Evolutionary conservation across 805 yeast genomes (phyloP).

Genomic region (Pichia heedii): DNA sequence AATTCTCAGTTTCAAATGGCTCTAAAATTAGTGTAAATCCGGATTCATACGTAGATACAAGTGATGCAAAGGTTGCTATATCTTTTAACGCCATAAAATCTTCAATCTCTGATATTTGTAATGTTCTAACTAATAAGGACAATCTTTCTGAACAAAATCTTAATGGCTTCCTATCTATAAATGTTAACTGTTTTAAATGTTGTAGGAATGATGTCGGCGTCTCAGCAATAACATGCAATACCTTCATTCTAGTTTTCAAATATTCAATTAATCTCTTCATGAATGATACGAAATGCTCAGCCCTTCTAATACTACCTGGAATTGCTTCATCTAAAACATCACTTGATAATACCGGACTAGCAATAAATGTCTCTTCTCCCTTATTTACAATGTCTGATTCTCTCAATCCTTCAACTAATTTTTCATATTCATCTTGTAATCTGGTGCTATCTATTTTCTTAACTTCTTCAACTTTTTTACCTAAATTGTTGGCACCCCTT

Average conservation of each 20-base stretch:
- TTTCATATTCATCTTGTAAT: conserved; percentile 84
- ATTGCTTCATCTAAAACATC: conserved; percentile 87
- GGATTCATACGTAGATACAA: conserved; percentile 87
- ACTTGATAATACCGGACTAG: conserved; percentile 78
- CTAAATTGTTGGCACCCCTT: conserved; percentile 72
- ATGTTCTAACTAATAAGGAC: conserved; percentile 77
- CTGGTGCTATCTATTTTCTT: conserved; percentile 74
- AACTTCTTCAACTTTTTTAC: conserved; percentile 77
- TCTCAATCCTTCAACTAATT: conserved; percentile 80
- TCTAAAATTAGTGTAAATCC: conserved; percentile 90
- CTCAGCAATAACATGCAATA: conserved; percentile 93
- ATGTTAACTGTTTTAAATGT: conserved; percentile 88
- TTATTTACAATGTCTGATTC: conserved; percentile 59
- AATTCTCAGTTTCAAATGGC: conserved; percentile 90
- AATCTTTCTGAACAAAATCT: conserved; percentile 88
- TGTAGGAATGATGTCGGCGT: conserved; percentile 90
- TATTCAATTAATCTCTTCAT: conserved; percentile 89
- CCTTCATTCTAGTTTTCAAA: conserved; percentile 94
- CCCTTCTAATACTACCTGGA: conserved; percentile 95
- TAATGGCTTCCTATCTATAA: conserved; percentile 85
- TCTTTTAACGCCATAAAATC: conserved; percentile 91
- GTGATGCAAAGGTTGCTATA: conserved; percentile 92
- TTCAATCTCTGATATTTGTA: conserved; percentile 81
- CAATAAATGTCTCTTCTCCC: conserved; percentile 63
- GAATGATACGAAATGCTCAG: conserved; percentile 93